These are phyloP conservation scores for Solanum medicagineum DNA, from an alignment of 257 asterid species.

Conservation along the genomic window DNA sequence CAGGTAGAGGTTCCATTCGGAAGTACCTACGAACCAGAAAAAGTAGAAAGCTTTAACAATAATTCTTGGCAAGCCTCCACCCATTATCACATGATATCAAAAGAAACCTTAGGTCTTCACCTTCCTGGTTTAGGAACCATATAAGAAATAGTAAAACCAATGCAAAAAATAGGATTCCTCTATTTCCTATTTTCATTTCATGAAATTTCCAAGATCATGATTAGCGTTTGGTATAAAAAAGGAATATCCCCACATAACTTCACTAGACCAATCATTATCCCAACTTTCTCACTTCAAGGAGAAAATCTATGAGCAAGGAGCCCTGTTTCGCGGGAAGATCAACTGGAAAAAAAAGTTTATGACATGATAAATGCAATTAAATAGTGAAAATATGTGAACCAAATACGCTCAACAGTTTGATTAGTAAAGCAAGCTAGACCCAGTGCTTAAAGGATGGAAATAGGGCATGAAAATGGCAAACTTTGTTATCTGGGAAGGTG, in stretches of 20 bases:
- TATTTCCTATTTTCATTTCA: background rate
- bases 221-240: background rate
- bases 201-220: background rate
- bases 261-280: background rate
- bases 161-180: background rate
- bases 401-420: background rate
- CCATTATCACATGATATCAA: background rate
- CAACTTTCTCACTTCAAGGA: background rate
- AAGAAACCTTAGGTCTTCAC: background rate
- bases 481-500: background rate
- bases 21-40: constrained; percentile 53
- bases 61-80: background rate
- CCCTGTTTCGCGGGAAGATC: background rate
- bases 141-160: background rate
- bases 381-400: background rate
- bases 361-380: background rate
- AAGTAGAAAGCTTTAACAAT: background rate
- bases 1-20: constrained; percentile 90
- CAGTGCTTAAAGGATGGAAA: background rate
- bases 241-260: background rate
- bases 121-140: background rate
- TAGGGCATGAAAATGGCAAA: background rate
- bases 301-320: background rate
- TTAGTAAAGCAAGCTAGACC: background rate
- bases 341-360: background rate